phyloP scores from a whole-genome alignment of 2,329 filamentous ascomycete genomes.

The Aspergillus flavus region DNA sequence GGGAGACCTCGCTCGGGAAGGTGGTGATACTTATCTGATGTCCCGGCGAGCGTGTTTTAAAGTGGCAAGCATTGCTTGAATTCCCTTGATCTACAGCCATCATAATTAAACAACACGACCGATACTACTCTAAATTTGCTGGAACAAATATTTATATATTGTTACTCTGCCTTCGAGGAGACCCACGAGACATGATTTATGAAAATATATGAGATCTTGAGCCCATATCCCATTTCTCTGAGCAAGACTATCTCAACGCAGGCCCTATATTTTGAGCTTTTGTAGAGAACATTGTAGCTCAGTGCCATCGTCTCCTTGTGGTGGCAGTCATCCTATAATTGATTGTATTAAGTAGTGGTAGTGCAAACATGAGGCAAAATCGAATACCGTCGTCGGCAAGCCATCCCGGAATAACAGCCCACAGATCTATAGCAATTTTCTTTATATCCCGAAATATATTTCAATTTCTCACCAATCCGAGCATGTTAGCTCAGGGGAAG shows the following conservation, averaged over 20 bases:
- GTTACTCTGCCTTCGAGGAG: not conserved
- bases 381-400: too few species aligned
- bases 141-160: not conserved
- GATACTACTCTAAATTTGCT: not conserved
- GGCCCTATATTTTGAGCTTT: not conserved
- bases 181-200: not conserved
- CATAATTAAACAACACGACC: not conserved
- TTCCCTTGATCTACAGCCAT: not conserved
- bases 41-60: too few species aligned
- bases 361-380: too few species aligned
- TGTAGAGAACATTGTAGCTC: not conserved
- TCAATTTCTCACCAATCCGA: conserved; percentile 6
- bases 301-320: not conserved
- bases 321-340: too few species aligned
- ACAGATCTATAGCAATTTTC: fast-evolving
- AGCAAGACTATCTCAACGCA: not conserved
- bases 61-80: not conserved
- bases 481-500: conserved; percentile 50
- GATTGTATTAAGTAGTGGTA: too few species aligned
- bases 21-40: conserved; percentile 12
- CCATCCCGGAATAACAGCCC: too few species aligned
- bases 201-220: not conserved
- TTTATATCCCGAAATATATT: too few species aligned
- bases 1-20: conserved; percentile 17
- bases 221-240: not conserved